Base-by-base conservation (phyloP, 2,329 filamentous ascomycete genomes). In the Arthrobotrys sphaeroides region DNA sequence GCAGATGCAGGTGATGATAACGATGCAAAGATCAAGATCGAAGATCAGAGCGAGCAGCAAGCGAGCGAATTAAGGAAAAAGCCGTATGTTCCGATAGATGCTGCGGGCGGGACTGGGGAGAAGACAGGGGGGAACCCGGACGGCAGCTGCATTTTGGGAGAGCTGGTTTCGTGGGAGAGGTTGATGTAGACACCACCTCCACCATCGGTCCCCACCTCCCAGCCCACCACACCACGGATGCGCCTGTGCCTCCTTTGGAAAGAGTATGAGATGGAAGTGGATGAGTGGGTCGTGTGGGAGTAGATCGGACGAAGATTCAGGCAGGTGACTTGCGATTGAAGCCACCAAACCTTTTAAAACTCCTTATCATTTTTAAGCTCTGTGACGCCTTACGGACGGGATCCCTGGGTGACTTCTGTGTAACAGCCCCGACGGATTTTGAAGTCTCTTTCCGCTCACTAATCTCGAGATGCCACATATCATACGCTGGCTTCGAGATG, bases 71-170 rank as follows among this genome's bases (percentile, higher is more conserved):
- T 47, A 57, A 57, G 72, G 9, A 31, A 43, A 13, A 77, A 77
- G 55, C 66, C 73, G 59, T 77, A 77, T 38, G 55, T 67, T 57
- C 73, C 73, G 49, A 72, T 77, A 47, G 73, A 77, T 67, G 73
- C 73, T 40, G 73, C 73, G 42, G 73, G 73, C 22, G 73, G 73
- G 42, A 77, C 73, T 26, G 73, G 73, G 36, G 60, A 72, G 66
- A 66, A 45, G 28, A 77, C 73, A 47, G 73, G 73, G 53, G 73
- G 73, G 0, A 77, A 77, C 51, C 51, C 60, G 20, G 73, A 77
- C 28, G 73, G 73, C 3, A 66, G 66, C 51, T 77, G 73, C 36
- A 77, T 77, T 47, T 62, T 77, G 31, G 73, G 73, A 53, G 66
- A 77, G 33, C 20, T 72, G 66, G 40, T 77, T 28, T 75, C 72